Percentiles rank a stretch among this genome's conserved stretches.
These are phyloP conservation scores for Trichophyton schoenleinii DNA, from an alignment of 2,329 filamentous ascomycete genomes.

Conservation along the genomic window DNA sequence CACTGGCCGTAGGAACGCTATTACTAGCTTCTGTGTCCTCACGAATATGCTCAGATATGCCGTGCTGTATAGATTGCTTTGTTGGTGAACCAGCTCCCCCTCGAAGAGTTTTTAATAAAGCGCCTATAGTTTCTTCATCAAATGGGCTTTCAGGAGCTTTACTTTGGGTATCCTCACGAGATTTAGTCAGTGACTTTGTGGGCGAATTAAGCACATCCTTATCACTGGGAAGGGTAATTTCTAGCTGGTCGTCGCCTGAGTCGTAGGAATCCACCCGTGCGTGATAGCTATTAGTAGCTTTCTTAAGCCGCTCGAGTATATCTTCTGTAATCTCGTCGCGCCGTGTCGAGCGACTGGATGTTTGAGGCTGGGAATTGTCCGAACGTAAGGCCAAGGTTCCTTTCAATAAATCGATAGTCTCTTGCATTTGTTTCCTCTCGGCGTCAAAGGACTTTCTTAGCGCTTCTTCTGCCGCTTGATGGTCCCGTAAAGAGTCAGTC, in stretches of 20 bases:
- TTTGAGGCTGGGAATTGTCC: neutral
- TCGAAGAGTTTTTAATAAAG: neutral
- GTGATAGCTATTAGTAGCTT: neutral
- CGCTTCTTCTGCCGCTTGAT: slow-evolving; percentile 25
- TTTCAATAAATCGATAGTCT: slow-evolving; percentile 28
- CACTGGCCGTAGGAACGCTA: neutral
- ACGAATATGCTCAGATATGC: neutral
- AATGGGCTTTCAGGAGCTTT: neutral
- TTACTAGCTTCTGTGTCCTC: neutral
- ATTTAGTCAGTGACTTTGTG: neutral
- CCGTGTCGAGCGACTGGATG: neutral
- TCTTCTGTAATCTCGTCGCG: neutral
- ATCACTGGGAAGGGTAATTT: neutral
- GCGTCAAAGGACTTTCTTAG: slow-evolving; percentile 24
- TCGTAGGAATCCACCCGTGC: neutral
- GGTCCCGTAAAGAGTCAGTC: slow-evolving; percentile 24
- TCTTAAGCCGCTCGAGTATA: neutral
- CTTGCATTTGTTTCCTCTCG: slow-evolving; percentile 28
- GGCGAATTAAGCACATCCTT: neutral
- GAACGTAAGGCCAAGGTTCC: slow-evolving; percentile 17
- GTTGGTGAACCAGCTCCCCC: neutral
- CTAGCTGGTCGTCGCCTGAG: neutral
- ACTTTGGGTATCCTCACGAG: neutral
- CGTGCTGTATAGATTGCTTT: neutral
- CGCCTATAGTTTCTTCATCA: neutral